Evolutionary conservation across 352 stramenopile species (phyloP), one percentile per base, ranked within the genome.

Genomic region (Aphanomyces astaci): DNA sequence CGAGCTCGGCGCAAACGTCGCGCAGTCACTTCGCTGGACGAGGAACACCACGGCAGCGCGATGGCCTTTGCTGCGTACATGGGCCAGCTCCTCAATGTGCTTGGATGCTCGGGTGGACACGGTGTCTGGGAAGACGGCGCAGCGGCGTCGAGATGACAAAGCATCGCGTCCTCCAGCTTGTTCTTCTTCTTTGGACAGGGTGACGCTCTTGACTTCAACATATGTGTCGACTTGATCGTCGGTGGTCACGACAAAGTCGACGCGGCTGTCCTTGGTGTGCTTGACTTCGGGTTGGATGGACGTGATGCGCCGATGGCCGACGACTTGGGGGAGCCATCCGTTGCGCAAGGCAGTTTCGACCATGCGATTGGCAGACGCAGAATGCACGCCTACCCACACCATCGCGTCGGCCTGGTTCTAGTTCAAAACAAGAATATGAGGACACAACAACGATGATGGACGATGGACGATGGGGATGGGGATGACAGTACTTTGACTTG

Each of bases 171-270:
- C 4, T n/a, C n/a, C 56, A 36, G 25, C 22, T 43, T 40, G 24
- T 13, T 72, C 73, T 7, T 43, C 32, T 17, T 30, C 60, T 31
- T 59, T 49, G 17, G 78, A 77, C 9, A 94, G 74, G 52, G 83
- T 94, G 45, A 90, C 86, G 72, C 84, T 92, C 72, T 94, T 94
- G 31, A 94, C 86, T 73, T 94, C 86, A 25, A 92, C 78, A 65
- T 91, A 94, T 71, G 86, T 88, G 30, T 77, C 77, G 1, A 62
- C 24, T 32, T 11, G 52, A 11, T 72, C 72, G 5, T 72, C 64
- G 13, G 67, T 75, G 13, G 76, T 79, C n/a, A 94, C 59, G 54
- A 94, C 81, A 68, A 94, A 94, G 65, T 94, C 86, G 9, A 94
- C 81, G 64, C 86, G 82, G 73, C 84, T 94, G 73, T 86, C 87